Conservation (phyloP, 345 rosid genomes). For the Stellera chamaejasme region DNA sequence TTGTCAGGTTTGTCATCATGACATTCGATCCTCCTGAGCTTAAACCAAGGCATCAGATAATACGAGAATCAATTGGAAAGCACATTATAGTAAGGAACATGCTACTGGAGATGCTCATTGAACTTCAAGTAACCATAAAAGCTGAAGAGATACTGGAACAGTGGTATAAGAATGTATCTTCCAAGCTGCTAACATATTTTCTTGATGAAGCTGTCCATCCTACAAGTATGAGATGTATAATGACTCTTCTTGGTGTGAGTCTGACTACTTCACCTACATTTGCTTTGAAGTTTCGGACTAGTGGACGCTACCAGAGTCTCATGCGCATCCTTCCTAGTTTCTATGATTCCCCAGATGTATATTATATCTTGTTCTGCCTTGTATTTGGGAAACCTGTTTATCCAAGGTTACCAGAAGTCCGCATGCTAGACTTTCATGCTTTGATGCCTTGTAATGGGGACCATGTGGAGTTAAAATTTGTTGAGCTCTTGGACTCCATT, state of each 20-base stretch:
- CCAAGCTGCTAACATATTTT: slow-evolving; percentile 90
- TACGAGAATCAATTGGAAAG: slow-evolving; percentile 91
- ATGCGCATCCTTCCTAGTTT: slow-evolving; percentile 85
- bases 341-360: slow-evolving; percentile 97
- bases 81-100: slow-evolving; percentile 97
- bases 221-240: slow-evolving; percentile 99
- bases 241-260: slow-evolving; percentile 97
- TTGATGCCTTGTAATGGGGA: slow-evolving; percentile 84
- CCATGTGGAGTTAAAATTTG: slow-evolving; percentile 74
- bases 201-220: slow-evolving; percentile 99
- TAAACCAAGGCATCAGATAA: slow-evolving; percentile 55
- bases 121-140: slow-evolving; percentile 94
- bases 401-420: slow-evolving; percentile 97
- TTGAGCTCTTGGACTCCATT: slow-evolving; percentile 89
- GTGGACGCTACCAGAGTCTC: slow-evolving; percentile 94
- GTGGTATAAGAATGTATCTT: slow-evolving; percentile 99
- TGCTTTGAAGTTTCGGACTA: slow-evolving; percentile 82
- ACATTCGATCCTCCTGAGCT: slow-evolving; percentile 95
- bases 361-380: slow-evolving; percentile 89
- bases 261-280: slow-evolving; percentile 92
- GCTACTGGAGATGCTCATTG: slow-evolving; percentile 98
- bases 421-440: slow-evolving; percentile 99
- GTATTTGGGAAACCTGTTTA: slow-evolving; percentile 94
- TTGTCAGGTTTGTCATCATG: slow-evolving; percentile 94
- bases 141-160: slow-evolving; percentile 93